Percentiles rank a stretch among this genome's conserved stretches.
phyloP scores from a whole-genome alignment of 2,329 filamentous ascomycete species.

The Trichoderma endophyticum region DNA sequence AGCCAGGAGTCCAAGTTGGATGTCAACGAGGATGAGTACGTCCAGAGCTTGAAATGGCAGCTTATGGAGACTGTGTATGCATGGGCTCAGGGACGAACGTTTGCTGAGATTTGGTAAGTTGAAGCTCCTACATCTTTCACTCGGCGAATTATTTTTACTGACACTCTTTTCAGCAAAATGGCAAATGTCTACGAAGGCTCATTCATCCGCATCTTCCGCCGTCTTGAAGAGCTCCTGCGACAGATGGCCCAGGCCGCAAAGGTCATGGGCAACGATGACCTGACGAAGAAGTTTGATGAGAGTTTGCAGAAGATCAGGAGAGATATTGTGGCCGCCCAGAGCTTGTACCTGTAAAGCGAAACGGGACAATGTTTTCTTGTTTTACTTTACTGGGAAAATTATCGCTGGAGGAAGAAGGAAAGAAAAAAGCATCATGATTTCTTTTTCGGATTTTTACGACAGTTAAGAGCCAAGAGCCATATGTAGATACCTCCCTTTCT shows the following conservation, averaged over 20 bases:
- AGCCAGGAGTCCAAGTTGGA: slow-evolving; percentile 91
- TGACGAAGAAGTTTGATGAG: slow-evolving; percentile 87
- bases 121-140: not conserved
- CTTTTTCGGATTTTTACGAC: not conserved
- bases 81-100: slow-evolving; percentile 87
- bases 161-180: slow-evolving; percentile 72
- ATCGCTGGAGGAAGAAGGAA: not conserved
- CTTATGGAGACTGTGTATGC: slow-evolving; percentile 94
- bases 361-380: not conserved
- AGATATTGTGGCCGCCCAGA: slow-evolving; percentile 93
- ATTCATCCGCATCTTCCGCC: slow-evolving; percentile 91
- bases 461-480: not conserved
- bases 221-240: slow-evolving; percentile 86
- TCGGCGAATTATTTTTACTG: slow-evolving; percentile 23
- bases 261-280: slow-evolving; percentile 95
- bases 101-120: slow-evolving; percentile 90
- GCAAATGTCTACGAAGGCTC: slow-evolving; percentile 97
- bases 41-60: slow-evolving; percentile 85
- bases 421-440: not conserved
- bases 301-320: slow-evolving; percentile 81
- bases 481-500: slow-evolving; percentile 8
- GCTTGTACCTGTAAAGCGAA: slow-evolving; percentile 71
- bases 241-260: slow-evolving; percentile 96
- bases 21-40: slow-evolving; percentile 93
- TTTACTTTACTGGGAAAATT: not conserved